Conservation (phyloP, 2,329 filamentous ascomycete species). For the Colletotrichum abscissum region DNA sequence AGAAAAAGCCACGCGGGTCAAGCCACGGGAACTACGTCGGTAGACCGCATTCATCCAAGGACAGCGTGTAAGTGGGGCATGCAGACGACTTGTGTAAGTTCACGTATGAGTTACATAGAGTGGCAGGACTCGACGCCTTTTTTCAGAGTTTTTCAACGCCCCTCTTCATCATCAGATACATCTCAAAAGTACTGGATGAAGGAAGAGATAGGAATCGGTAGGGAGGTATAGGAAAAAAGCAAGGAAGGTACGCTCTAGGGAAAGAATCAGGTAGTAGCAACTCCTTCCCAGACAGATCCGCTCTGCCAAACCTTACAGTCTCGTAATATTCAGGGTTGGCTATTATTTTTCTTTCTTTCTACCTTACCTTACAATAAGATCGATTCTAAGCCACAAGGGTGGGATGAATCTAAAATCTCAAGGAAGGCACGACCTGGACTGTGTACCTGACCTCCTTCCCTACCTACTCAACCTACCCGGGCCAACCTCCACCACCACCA, state of each 20-base stretch:
- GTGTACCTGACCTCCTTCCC: background rate
- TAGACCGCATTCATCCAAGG: conserved; percentile 19
- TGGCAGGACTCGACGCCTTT: conserved; percentile 1
- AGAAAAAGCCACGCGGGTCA: conserved; percentile 5
- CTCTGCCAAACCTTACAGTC: background rate
- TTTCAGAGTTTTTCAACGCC: background rate
- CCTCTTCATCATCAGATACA: conserved; percentile 3
- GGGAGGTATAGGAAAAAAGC: background rate
- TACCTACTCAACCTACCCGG: background rate
- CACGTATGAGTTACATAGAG: background rate
- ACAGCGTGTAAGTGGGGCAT: conserved; percentile 24
- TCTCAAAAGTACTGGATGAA: background rate
- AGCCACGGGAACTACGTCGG: conserved; percentile 13
- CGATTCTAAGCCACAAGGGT: background rate
- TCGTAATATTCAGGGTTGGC: background rate
- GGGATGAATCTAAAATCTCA: background rate
- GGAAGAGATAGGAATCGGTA: background rate
- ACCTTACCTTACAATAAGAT: background rate
- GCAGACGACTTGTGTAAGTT: conserved; percentile 19
- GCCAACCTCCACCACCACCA: background rate
- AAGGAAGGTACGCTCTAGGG: conserved; percentile 10
- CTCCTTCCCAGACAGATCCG: background rate
- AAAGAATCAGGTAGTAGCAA: background rate
- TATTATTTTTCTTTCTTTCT: background rate
- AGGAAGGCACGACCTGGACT: background rate